Conservation (phyloP, 2,329 filamentous ascomycete genomes). For the Pyricularia pennisetigena region DNA sequence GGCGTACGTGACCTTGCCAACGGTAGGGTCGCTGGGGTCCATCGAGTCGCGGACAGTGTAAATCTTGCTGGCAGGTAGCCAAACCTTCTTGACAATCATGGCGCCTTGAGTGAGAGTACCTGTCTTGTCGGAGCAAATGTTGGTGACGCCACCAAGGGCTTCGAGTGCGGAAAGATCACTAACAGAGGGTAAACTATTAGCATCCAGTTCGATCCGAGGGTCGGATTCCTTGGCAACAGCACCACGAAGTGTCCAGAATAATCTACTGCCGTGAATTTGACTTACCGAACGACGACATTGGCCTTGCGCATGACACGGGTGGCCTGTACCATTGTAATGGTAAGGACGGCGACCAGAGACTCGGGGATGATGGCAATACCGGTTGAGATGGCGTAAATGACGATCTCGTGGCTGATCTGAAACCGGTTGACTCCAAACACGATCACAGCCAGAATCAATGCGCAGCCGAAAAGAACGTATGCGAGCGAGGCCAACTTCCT, state of each 20-base stretch:
- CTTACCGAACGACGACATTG: constrained; percentile 52
- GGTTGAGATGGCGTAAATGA: constrained; percentile 52
- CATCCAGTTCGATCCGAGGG: neutral
- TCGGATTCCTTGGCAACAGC: neutral
- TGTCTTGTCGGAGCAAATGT: constrained; percentile 67
- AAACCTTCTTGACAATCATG: constrained; percentile 60
- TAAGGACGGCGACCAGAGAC: constrained; percentile 59
- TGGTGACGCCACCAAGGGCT: constrained; percentile 59
- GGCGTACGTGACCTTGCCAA: constrained; percentile 41
- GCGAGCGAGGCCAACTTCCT: constrained; percentile 80
- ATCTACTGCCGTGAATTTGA: neutral
- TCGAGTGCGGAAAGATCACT: constrained; percentile 56
- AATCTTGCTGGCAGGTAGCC: constrained; percentile 47
- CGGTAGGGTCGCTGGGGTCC: constrained; percentile 51
- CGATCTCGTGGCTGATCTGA: constrained; percentile 42
- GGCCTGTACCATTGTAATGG: constrained; percentile 60
- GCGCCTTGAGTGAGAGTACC: constrained; percentile 60
- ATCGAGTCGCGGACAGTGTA: constrained; percentile 53
- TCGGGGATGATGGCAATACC: constrained; percentile 56
- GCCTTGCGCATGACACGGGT: constrained; percentile 55
- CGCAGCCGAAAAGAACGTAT: constrained; percentile 67
- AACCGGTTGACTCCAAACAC: constrained; percentile 52
- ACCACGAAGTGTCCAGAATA: neutral
- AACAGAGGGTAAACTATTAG: constrained; percentile 7
- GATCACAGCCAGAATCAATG: constrained; percentile 48